Evolutionary conservation across 1,139 yeast genomes (phyloP).

Genomic region (Geotrichum histeridarum): DNA sequence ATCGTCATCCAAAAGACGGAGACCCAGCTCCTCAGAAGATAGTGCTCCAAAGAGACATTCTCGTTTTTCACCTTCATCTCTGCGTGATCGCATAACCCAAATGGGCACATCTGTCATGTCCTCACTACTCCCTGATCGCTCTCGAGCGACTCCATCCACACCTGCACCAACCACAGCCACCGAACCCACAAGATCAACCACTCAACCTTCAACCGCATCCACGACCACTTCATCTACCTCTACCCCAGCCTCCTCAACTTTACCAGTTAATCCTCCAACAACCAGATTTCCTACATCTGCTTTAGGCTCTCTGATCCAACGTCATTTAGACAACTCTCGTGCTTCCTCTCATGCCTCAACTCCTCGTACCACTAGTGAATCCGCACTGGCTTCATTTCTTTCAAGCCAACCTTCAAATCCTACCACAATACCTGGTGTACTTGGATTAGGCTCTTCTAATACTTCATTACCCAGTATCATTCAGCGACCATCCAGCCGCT

Average conservation of each 20-base stretch:
- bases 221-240: neutral
- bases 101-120: constrained; percentile 19
- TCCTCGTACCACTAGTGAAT: neutral
- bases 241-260: neutral
- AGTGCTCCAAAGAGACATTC: constrained; percentile 5
- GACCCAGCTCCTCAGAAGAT: neutral
- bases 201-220: neutral
- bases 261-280: neutral
- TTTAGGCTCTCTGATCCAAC: neutral
- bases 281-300: neutral
- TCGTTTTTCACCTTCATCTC: constrained; percentile 10
- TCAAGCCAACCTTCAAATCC: neutral
- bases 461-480: neutral
- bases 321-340: constrained; percentile 1
- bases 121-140: constrained; percentile 15
- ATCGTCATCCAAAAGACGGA: neutral
- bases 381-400: constrained; percentile 1
- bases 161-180: neutral
- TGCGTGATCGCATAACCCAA: constrained; percentile 16
- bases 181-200: neutral
- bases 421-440: neutral
- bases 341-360: constrained; percentile 1
- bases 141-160: neutral
- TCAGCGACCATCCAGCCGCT: neutral
- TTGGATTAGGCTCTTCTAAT: neutral